Base-by-base conservation (phyloP, 2,329 filamentous ascomycete genomes). In the Hymenoscyphus albidus region DNA sequence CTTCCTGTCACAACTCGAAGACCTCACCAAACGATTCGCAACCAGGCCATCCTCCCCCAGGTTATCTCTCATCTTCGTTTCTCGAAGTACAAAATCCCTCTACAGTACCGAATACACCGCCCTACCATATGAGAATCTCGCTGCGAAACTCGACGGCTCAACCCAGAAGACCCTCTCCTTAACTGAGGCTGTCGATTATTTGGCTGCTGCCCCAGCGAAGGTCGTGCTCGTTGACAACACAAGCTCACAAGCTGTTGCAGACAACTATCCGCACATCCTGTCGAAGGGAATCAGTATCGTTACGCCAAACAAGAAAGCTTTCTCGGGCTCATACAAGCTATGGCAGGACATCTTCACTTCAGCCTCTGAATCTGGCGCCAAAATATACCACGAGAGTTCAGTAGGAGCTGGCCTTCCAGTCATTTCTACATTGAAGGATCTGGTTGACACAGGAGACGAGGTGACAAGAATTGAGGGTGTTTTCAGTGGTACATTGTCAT, bases 291-390 rank as follows among this genome's bases (percentile, higher is more conserved):
- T 99, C 77, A 94, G 88, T 78, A 87, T 99, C 72, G 92, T 98
- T 35, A 99, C 95, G 0, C 93, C 95, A 55, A 99, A 98, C 83
- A 99, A 99, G 83, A 99, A 99, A 80, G 94, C 91, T 14, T 99
- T 99, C 79, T 96, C 92, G 0, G 88, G 90, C 64, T 87, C 86
- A 57, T 88, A 91, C 73, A 82, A 87, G 71, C 81, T 97, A 63
- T 99, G 94, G 93, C 85, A 91, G 74, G 86, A 90, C 68, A 97
- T 99, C 75, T 96, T 96, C 78, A 79, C 81, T 2, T 84, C 91
- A 1, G 89, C 93, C 1, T 82, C 84, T 58, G 82, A 84, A 38
- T 85, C 85, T 1, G 90, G 89, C 55, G 91, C 93, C 55, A 90
- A 92, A 75, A 83, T 98, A 65, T 98, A 95, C 83, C 95, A 99